Conservation (phyloP, 148 eudicot genomes). For the Chenopodium formosanum region DNA sequence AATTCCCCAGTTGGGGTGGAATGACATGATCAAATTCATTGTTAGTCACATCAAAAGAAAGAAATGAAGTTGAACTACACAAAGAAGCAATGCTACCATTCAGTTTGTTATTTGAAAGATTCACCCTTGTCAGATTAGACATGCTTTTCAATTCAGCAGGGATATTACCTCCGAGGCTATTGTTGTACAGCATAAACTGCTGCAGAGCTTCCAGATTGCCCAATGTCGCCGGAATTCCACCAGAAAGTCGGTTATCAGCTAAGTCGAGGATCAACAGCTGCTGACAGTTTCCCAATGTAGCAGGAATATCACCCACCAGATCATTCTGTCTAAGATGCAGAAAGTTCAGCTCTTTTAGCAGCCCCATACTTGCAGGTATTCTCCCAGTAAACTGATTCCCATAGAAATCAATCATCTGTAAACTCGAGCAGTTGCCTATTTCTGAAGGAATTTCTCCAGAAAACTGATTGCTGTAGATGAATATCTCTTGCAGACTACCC, state of each 20-base stretch:
- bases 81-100: constrained; percentile 77
- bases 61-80: constrained; percentile 64
- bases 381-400: constrained; percentile 72
- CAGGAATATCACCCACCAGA: constrained; percentile 70
- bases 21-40: constrained; percentile 74
- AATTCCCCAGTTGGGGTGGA: constrained; percentile 60
- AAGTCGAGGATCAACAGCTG: constrained; percentile 64
- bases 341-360: constrained; percentile 54
- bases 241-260: constrained; percentile 79
- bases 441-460: constrained; percentile 79
- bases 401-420: constrained; percentile 84
- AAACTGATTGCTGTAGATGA: constrained; percentile 68
- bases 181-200: constrained; percentile 90
- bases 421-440: constrained; percentile 89
- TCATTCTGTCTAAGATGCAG: constrained; percentile 80
- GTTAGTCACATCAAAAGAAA: constrained; percentile 87
- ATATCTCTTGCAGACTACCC: constrained; percentile 54
- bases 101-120: constrained; percentile 73
- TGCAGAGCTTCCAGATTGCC: constrained; percentile 48
- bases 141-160: constrained; percentile 54
- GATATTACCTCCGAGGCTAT: constrained; percentile 73
- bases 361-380: constrained; percentile 64
- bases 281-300: constrained; percentile 64
- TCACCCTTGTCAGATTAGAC: constrained; percentile 69
- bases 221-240: constrained; percentile 65